phyloP scores from a whole-genome alignment of 2,329 filamentous ascomycete genomes.

The Cladosporium austrohemisphaericum region DNA sequence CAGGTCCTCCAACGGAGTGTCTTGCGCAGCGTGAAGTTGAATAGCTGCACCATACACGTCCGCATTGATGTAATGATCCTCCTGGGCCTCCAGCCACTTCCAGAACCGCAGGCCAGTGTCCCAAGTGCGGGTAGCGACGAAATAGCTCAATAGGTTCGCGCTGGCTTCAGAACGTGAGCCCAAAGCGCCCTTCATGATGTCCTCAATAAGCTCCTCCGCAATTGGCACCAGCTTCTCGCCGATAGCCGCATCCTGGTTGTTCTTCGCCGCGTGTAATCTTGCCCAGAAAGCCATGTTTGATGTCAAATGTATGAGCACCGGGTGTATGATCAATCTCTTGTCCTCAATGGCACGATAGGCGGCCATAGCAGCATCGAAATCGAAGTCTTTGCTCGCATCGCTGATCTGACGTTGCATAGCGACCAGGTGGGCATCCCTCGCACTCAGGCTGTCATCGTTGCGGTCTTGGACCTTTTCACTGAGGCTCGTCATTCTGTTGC shows the following conservation, averaged over 20 bases:
- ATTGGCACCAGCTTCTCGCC: slow-evolving; percentile 26
- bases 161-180: slow-evolving; percentile 12
- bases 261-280: background rate
- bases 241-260: background rate
- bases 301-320: background rate
- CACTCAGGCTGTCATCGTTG: no score
- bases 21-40: slow-evolving; percentile 44
- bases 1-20: slow-evolving; percentile 38
- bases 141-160: background rate
- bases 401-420: background rate
- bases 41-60: slow-evolving; percentile 49
- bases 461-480: no score
- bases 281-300: background rate
- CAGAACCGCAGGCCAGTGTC: slow-evolving; percentile 42
- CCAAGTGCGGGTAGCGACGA: slow-evolving; percentile 21
- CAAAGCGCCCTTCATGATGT: slow-evolving; percentile 36
- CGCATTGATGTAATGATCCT: slow-evolving; percentile 39
- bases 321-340: background rate
- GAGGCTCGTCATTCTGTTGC: no score
- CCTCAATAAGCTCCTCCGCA: slow-evolving; percentile 37
- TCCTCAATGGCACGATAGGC: background rate
- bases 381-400: background rate
- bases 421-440: background rate
- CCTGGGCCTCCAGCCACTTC: slow-evolving; percentile 45
- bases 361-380: slow-evolving; percentile 6